Evolutionary conservation across 129 eudicot genomes (phyloP), one percentile per base, ranked within the genome.

Genomic region (Artemisia tridentata): DNA sequence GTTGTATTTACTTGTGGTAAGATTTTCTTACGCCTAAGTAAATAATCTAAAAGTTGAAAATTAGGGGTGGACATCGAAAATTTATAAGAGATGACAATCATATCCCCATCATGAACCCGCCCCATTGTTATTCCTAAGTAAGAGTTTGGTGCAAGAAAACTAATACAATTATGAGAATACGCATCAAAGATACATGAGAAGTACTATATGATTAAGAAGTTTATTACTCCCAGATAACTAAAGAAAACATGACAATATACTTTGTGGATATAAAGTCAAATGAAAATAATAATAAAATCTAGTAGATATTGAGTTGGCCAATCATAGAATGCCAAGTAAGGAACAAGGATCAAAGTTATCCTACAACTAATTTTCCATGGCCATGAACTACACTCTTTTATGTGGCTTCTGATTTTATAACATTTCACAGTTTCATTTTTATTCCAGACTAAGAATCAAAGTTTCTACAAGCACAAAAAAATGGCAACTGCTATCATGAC

Each of bases 401-500:
- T 84, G 88, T 90, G 86, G 91, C 81, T 79, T 78, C 73, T 62
- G 63, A 68, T 60, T 78, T 78, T 72, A 57, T 62, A 45, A 60
- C 45, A 46, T 67, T 64, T 47, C 31, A 54, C 56, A 45, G 19
- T 20, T 18, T 25, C 75, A 68, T 5, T 41, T 63, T 12, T 68
- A 54, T 79, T 61, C 47, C 48, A 29, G 72, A 18, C 72, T 58
- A 51, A 52, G 45, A 60, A 50, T 25, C 15, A 60, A 68, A 13
- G 15, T 43, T 58, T 29, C 54, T 63, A 56, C 17, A 31, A 49
- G 18, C 29, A 59, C 25, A 20, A 41, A 79, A 69, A 62, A 71
- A 91, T 91, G 97, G 97, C 97, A 65, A 63, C 85, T 18, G 68
- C 84, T 69, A 74, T 80, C 54, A 79, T 84, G 86, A 76, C 90